These are phyloP conservation scores for Wilcoxina mikolae DNA, from an alignment of 495 filamentous ascomycete genomes.

Conservation along the genomic window DNA sequence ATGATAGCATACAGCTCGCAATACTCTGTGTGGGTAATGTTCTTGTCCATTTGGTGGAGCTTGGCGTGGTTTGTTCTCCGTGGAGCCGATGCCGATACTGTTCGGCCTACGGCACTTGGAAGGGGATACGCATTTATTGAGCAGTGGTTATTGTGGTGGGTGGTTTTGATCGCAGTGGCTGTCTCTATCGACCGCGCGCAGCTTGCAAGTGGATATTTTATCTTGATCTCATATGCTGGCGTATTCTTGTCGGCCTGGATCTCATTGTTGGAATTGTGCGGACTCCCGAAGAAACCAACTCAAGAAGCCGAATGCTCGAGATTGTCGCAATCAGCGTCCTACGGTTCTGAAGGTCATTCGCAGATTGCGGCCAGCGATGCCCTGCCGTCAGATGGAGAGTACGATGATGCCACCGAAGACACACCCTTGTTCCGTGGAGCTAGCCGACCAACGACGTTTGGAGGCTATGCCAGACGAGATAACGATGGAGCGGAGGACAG, in stretches of 20 bases:
- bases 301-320: too few relatives aligned
- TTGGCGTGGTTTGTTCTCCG: slow-evolving; percentile 72
- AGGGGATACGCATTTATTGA: slow-evolving; percentile 68
- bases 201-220: slow-evolving; percentile 65
- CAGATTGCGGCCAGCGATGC: slow-evolving; percentile 5
- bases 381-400: slow-evolving; percentile 31
- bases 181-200: slow-evolving; percentile 47
- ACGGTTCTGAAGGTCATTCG: slow-evolving; percentile 14
- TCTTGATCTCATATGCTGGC: slow-evolving; percentile 64
- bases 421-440: slow-evolving; percentile 59
- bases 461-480: slow-evolving; percentile 42
- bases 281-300: slow-evolving; percentile 40
- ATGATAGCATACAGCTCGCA: slow-evolving; percentile 72
- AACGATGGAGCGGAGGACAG: slow-evolving; percentile 29
- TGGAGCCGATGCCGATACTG: slow-evolving; percentile 66
- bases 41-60: slow-evolving; percentile 65
- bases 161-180: slow-evolving; percentile 55
- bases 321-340: background rate
- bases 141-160: slow-evolving; percentile 63
- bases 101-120: slow-evolving; percentile 74
- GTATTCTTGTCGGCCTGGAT: slow-evolving; percentile 61
- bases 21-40: slow-evolving; percentile 77
- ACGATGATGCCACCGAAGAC: slow-evolving; percentile 52
- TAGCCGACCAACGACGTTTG: slow-evolving; percentile 53
- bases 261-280: slow-evolving; percentile 62